A percentile compares a stretch with the other conserved stretches of the same genome.
Conservation (phyloP, 768 basidiomycete species). For the Boletus pseudo-olivaceus region DNA sequence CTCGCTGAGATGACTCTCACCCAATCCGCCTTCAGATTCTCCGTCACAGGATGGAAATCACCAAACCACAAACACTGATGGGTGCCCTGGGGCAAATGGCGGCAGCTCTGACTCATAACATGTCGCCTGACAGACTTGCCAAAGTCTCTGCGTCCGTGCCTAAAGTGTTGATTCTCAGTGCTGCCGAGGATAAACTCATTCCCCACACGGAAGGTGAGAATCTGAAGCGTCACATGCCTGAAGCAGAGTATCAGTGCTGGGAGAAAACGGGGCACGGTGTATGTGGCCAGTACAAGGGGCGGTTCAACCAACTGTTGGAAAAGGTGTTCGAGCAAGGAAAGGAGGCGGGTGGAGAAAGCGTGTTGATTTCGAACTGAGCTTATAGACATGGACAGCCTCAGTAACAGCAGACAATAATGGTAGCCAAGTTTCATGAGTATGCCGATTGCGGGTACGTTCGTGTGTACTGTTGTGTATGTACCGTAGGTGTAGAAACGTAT, state of each 20-base stretch:
- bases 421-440: background rate
- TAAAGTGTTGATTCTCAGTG: slow-evolving; percentile 65
- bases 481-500: too few relatives aligned
- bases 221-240: slow-evolving; percentile 55
- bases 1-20: background rate
- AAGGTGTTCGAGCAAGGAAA: slow-evolving; percentile 52
- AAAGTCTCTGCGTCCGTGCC: slow-evolving; percentile 54
- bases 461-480: too few relatives aligned
- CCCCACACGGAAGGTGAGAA: slow-evolving; percentile 45
- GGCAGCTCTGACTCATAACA: slow-evolving; percentile 62
- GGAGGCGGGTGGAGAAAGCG: background rate
- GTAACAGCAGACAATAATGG: background rate
- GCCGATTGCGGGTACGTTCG: background rate
- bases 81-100: slow-evolving; percentile 73
- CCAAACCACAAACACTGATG: slow-evolving; percentile 54
- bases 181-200: slow-evolving; percentile 62
- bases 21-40: slow-evolving; percentile 36
- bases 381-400: background rate
- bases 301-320: slow-evolving; percentile 58
- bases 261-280: slow-evolving; percentile 63
- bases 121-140: slow-evolving; percentile 45
- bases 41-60: slow-evolving; percentile 44
- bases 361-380: background rate
- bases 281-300: slow-evolving; percentile 42
- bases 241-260: slow-evolving; percentile 57